phyloP scores from a whole-genome alignment of 352 stramenopile species.

The Phytopythium boreale region DNA sequence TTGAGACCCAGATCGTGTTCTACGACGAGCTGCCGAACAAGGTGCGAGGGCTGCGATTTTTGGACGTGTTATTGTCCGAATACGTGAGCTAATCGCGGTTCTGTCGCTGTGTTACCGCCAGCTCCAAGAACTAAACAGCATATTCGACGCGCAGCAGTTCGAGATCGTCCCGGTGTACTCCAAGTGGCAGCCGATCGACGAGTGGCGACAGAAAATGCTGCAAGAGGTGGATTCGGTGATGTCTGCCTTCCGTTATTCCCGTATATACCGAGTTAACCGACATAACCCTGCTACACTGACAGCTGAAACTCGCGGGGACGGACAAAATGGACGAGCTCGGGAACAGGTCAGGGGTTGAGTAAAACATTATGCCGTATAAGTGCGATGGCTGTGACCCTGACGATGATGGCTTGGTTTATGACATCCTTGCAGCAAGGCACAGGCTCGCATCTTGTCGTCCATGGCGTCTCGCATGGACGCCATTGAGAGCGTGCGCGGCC shows the following conservation, averaged over 20 bases:
- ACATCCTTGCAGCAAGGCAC: conserved; percentile 45
- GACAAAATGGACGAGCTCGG: conserved; percentile 76
- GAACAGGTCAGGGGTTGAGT: conserved; percentile 34
- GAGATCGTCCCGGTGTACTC: conserved; percentile 63
- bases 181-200: conserved; percentile 71
- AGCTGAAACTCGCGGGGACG: conserved; percentile 50
- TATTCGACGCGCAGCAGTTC: conserved; percentile 43
- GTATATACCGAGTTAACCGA: not conserved
- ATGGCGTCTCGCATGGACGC: conserved; percentile 61
- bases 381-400: not conserved
- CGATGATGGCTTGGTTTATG: not conserved
- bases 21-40: conserved; percentile 76
- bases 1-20: conserved; percentile 80
- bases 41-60: conserved; percentile 11
- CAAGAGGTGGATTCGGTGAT: conserved; percentile 42
- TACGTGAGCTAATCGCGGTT: not conserved
- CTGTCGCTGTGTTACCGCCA: not conserved
- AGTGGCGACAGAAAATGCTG: conserved; percentile 83
- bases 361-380: too few species aligned
- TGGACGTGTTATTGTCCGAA: not conserved
- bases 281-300: not conserved
- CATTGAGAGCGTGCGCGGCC: conserved; percentile 54
- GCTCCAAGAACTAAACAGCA: conserved; percentile 40
- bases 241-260: not conserved
- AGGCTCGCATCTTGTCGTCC: conserved; percentile 61